Base-by-base conservation (phyloP, 2,329 filamentous ascomycete species). In the Exophiala bonariae region DNA sequence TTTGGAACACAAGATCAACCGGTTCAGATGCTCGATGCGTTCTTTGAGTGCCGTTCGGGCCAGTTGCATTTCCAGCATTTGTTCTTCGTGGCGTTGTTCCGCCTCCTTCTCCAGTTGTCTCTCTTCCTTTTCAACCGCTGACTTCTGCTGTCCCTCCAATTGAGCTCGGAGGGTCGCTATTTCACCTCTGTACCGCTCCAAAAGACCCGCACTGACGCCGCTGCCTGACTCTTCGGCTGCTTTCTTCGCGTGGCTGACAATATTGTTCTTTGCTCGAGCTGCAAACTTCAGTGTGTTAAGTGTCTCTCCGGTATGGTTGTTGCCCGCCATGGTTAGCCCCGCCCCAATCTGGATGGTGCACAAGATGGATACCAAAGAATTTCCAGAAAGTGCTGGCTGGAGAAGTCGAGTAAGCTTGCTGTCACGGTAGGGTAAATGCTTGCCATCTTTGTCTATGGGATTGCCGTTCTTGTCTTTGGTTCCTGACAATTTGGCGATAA, bases 1-100 rank as follows among this genome's bases (percentile, higher is more conserved):
- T 65, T 96, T 96, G 13, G 92, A 97, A 65, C 89, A 95, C 50
- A 99, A 73, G 55, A 99, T 97, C 40, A 99, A 76, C 38, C 92
- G 85, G 69, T 97, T 99, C 37, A 99, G 77, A 67, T 99, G 93
- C 65, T 96, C 91, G 60, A 99, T 99, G 22, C 93, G 85, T 73
- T 99, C 93, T 67, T 97, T 99, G 44, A 99, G 73, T 1, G 93
- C 93, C 1, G 93, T 99, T 33, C 93, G 83, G 23, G 93, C 93
- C 37, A 99, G 79, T 66, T 99, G 93, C 88, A 99, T 97, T 69
- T 99, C 93, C 44, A 99, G 77, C 80, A 99, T 92, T 67, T 99
- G 93, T 71, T 97, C 93, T 64, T 96, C 91, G 59, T 96, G 93
- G 31, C 90, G 83, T 57, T 89, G 81, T 57, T 90, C 85, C 6